Conservation (phyloP, 2,329 filamentous ascomycete genomes). For the Drechslerella dactyloides region DNA sequence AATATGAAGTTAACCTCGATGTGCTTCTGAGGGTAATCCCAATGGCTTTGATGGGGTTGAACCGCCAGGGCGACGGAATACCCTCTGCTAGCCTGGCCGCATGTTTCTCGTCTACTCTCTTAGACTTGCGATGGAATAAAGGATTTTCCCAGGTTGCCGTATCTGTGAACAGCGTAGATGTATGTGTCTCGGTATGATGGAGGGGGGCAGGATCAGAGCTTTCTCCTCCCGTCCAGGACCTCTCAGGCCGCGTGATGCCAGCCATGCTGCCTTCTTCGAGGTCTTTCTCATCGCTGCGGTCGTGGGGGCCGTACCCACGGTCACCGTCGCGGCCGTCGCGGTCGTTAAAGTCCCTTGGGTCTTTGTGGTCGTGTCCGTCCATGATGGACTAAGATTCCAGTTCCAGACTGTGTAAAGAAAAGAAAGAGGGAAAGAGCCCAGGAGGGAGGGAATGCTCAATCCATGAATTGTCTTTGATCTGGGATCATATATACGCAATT, state of each 20-base stretch:
- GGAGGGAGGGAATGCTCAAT: neutral
- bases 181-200: too few relatives aligned
- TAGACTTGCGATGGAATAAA: conserved; percentile 1
- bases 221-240: neutral
- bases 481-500: neutral
- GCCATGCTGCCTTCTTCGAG: neutral
- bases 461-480: conserved; percentile 1
- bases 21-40: conserved; percentile 29
- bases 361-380: neutral
- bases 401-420: conserved; percentile 4
- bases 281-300: neutral
- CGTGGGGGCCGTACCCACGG: neutral
- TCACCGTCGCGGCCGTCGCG: neutral
- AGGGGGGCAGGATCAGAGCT: too few relatives aligned
- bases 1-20: conserved; percentile 28
- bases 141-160: neutral
- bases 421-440: neutral
- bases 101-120: conserved; percentile 3
- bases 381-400: neutral
- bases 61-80: conserved; percentile 6
- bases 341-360: neutral
- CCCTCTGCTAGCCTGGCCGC: neutral
- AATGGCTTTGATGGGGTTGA: conserved; percentile 31
- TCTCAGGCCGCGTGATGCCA: neutral
- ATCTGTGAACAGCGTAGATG: neutral